Conservation (phyloP, 805 yeast species). For the Myxozyma mucilagina region DNA sequence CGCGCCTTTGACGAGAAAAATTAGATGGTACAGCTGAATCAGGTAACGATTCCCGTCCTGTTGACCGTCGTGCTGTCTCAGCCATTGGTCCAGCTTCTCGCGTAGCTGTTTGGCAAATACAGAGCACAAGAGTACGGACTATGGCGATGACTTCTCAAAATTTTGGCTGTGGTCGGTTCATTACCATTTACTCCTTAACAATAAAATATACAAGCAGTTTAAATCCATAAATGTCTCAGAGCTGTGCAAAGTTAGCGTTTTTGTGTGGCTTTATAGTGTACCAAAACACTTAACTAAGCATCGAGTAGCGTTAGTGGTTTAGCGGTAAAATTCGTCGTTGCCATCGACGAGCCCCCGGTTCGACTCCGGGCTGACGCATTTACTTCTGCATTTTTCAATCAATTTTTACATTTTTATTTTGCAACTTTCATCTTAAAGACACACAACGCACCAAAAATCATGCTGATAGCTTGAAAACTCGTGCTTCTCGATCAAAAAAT, state of each 20-base stretch:
- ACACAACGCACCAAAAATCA: too few relatives aligned
- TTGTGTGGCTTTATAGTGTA: neutral
- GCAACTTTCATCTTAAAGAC: too few relatives aligned
- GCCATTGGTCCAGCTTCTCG: neutral
- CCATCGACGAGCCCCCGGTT: slow-evolving; percentile 58
- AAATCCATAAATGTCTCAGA: too few relatives aligned
- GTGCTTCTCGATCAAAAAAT: too few relatives aligned
- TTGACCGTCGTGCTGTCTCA: neutral
- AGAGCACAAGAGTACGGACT: neutral
- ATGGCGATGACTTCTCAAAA: neutral
- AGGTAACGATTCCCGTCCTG: neutral
- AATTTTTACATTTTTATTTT: neutral
- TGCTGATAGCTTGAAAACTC: too few relatives aligned
- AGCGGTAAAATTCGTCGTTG: slow-evolving; percentile 56
- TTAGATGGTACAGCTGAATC: neutral
- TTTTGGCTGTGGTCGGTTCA: too few relatives aligned
- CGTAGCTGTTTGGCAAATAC: neutral
- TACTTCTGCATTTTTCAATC: neutral
- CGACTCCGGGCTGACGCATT: slow-evolving; percentile 55
- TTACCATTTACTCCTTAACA: too few relatives aligned
- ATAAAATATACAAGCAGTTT: too few relatives aligned
- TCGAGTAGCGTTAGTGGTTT: slow-evolving; percentile 49
- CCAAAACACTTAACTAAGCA: neutral
- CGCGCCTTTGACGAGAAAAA: neutral
- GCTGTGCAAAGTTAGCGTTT: neutral